A percentile compares a stretch with the other conserved stretches of the same genome.
Evolutionary conservation across 805 yeast species (phyloP).

Genomic region (Candida loeiensis): DNA sequence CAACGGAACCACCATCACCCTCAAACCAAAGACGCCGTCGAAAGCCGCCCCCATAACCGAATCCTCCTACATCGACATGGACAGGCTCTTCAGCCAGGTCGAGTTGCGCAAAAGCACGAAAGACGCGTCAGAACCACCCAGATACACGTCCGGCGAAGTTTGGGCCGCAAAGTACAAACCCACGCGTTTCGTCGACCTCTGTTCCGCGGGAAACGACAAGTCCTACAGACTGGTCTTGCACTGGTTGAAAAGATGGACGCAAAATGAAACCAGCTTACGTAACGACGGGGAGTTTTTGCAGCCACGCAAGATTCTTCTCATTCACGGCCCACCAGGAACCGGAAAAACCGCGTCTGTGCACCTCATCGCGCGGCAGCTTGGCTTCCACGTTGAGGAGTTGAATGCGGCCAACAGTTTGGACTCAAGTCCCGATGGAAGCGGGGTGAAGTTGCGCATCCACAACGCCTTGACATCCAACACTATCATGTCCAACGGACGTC

Average conservation of each 20-base stretch:
- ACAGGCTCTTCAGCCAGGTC: constrained; percentile 13
- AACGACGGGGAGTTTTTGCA: neutral
- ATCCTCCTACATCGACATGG: constrained; percentile 13
- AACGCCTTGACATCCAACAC: constrained; percentile 60
- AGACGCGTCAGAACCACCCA: constrained; percentile 3
- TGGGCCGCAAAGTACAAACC: constrained; percentile 45
- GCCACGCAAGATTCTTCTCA: constrained; percentile 58
- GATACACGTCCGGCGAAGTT: constrained; percentile 10
- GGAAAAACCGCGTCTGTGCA: constrained; percentile 92
- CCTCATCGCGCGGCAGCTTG: constrained; percentile 75
- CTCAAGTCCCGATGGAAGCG: constrained; percentile 25
- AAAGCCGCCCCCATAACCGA: constrained; percentile 8
- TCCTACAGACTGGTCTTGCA: constrained; percentile 36
- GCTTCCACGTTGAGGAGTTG: constrained; percentile 76
- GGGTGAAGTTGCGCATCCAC: constrained; percentile 31
- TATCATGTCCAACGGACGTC: constrained; percentile 63
- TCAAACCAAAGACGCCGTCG: constrained; percentile 9
- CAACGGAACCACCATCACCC: constrained; percentile 9
- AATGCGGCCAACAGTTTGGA: constrained; percentile 62
- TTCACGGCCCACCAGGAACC: constrained; percentile 91
- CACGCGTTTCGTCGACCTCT: constrained; percentile 29
- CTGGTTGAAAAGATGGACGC: constrained; percentile 39
- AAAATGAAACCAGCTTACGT: neutral
- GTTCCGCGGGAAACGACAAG: constrained; percentile 44
- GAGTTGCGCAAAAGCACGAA: constrained; percentile 9